Percentiles rank a stretch among this genome's conserved stretches.
phyloP scores from a whole-genome alignment of 2,329 filamentous ascomycete species.

The Blumeriella jaapii region DNA sequence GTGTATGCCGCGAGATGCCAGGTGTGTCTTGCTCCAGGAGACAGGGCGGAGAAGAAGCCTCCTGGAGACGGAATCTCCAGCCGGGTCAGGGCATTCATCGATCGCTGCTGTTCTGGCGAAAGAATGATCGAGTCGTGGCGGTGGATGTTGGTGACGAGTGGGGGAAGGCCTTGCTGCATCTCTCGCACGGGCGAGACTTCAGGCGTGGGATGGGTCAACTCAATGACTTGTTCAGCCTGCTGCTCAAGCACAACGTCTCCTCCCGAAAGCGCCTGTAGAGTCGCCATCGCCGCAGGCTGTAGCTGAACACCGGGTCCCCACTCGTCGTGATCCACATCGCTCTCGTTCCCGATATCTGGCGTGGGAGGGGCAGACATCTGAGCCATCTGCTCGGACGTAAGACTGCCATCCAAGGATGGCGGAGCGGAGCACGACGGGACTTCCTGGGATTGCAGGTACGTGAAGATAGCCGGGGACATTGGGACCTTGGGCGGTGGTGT shows the following conservation, averaged over 20 bases:
- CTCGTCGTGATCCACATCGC: conserved; percentile 43
- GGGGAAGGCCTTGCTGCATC: conserved; percentile 42
- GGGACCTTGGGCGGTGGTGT: conserved; percentile 57
- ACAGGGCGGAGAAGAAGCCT: conserved; percentile 81
- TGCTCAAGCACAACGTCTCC: conserved; percentile 49
- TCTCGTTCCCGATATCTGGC: conserved; percentile 53
- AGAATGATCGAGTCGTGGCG: conserved; percentile 29
- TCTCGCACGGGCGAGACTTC: conserved; percentile 32
- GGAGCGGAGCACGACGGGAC: conserved; percentile 68
- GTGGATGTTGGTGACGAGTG: conserved; percentile 34
- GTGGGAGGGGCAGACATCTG: conserved; percentile 75
- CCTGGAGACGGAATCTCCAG: conserved; percentile 86
- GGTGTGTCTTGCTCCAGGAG: conserved; percentile 62
- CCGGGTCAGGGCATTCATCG: conserved; percentile 61
- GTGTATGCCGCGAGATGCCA: conserved; percentile 57
- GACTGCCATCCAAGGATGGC: conserved; percentile 73
- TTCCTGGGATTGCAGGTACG: conserved; percentile 56
- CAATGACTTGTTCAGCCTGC: conserved; percentile 43
- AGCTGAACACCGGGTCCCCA: conserved; percentile 63
- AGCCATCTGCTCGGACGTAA: conserved; percentile 79
- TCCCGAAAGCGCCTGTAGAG: conserved; percentile 61
- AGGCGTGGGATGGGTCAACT: conserved; percentile 28
- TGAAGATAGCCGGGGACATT: conserved; percentile 65
- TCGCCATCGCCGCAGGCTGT: conserved; percentile 69
- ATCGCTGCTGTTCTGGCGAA: conserved; percentile 42